A percentile compares a stretch with the other conserved stretches of the same genome.
These are phyloP conservation scores for Neopestalotiopsis rosae DNA, from an alignment of 2,329 filamentous ascomycete genomes.

Conservation along the genomic window DNA sequence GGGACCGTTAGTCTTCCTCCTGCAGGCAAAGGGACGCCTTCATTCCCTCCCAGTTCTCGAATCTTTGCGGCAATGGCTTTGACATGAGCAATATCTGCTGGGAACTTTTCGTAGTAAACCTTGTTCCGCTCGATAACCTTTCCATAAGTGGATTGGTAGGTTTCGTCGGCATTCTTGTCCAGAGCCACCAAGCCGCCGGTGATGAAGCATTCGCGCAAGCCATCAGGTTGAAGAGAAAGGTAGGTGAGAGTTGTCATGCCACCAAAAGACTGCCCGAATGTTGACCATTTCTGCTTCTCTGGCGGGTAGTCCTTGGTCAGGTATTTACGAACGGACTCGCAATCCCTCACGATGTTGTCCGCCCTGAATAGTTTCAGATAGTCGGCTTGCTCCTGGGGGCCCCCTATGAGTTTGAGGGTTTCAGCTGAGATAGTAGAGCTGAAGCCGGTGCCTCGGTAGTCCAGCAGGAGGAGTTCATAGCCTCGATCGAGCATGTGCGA, in stretches of 20 bases:
- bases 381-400: slow-evolving; percentile 70
- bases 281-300: slow-evolving; percentile 78
- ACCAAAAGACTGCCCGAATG: slow-evolving; percentile 91
- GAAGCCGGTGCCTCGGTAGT: slow-evolving; percentile 88
- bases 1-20: slow-evolving; percentile 76
- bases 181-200: slow-evolving; percentile 85
- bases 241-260: slow-evolving; percentile 88
- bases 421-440: slow-evolving; percentile 80
- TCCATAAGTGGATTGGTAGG: slow-evolving; percentile 75
- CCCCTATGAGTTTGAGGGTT: slow-evolving; percentile 70
- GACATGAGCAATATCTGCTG: slow-evolving; percentile 75
- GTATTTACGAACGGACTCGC: slow-evolving; percentile 80
- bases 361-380: slow-evolving; percentile 88
- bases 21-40: slow-evolving; percentile 65
- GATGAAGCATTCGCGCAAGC: slow-evolving; percentile 81
- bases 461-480: slow-evolving; percentile 86
- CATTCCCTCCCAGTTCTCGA: slow-evolving; percentile 55
- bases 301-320: slow-evolving; percentile 73
- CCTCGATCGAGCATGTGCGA: slow-evolving; percentile 75
- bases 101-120: slow-evolving; percentile 84
- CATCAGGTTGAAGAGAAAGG: slow-evolving; percentile 78
- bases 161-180: slow-evolving; percentile 71
- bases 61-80: slow-evolving; percentile 71
- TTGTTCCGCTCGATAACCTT: slow-evolving; percentile 75
- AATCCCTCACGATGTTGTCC: slow-evolving; percentile 88